phyloP scores from a whole-genome alignment of 1,139 yeast genomes.

The Taphrina pruni region DNA sequence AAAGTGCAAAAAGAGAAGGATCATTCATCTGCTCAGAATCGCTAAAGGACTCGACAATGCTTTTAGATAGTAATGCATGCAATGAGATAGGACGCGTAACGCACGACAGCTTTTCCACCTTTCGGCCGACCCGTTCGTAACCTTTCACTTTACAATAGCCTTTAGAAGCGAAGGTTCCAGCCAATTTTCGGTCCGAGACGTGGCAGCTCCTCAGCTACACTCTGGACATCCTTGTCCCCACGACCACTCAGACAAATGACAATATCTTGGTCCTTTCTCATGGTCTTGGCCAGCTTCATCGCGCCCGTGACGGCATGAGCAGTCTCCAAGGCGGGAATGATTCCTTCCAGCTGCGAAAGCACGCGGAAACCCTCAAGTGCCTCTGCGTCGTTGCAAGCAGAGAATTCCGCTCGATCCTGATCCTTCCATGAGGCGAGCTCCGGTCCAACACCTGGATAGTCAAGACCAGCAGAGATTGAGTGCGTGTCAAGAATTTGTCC shows the following conservation, averaged over 20 bases:
- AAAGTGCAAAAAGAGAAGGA: no score
- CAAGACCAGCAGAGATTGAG: slow-evolving; percentile 91
- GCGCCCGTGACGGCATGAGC: slow-evolving; percentile 96
- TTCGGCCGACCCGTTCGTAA: neutral
- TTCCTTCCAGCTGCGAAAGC: slow-evolving; percentile 92
- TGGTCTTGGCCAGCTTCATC: slow-evolving; percentile 80
- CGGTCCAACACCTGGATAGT: slow-evolving; percentile 99
- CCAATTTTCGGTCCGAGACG: slow-evolving; percentile 85
- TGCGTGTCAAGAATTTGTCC: slow-evolving; percentile 98
- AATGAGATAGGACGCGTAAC: neutral
- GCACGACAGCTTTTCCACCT: neutral
- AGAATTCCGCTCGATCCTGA: slow-evolving; percentile 86
- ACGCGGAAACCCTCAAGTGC: slow-evolving; percentile 89
- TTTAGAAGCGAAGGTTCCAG: slow-evolving; percentile 86
- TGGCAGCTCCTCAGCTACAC: slow-evolving; percentile 93
- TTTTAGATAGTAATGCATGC: neutral
- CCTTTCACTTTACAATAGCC: no score
- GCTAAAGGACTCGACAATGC: no score
- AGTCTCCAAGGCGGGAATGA: slow-evolving; percentile 96
- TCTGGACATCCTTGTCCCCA: slow-evolving; percentile 98
- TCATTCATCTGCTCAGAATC: no score
- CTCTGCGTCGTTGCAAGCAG: slow-evolving; percentile 92
- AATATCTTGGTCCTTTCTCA: slow-evolving; percentile 78
- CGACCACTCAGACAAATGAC: slow-evolving; percentile 93
- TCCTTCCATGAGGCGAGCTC: slow-evolving; percentile 95